A percentile compares a stretch with the other conserved stretches of the same genome.
phyloP scores from a whole-genome alignment of 176 grass and related monocot species.

The Rhynchospora pubera region DNA sequence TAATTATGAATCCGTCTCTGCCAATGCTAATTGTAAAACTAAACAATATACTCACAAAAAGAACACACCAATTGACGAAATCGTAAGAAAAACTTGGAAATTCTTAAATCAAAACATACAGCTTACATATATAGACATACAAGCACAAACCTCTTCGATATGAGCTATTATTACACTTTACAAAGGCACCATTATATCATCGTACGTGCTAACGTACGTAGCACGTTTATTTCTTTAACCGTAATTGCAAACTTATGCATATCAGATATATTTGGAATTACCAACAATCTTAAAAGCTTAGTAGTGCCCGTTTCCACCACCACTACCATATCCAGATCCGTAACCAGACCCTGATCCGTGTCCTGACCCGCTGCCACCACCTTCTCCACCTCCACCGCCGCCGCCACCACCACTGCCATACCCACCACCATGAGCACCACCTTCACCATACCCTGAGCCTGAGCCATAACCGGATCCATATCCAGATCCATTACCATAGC shows the following conservation, averaged over 20 bases:
- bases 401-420: constrained; percentile 23
- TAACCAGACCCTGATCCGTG: constrained; percentile 1
- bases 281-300: neutral
- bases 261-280: neutral
- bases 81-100: neutral
- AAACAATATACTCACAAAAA: neutral
- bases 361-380: neutral
- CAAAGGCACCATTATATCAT: neutral
- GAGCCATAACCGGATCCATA: constrained; percentile 23
- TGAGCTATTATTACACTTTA: neutral
- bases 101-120: neutral
- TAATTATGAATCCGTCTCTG: too few species aligned
- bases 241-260: neutral
- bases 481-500: constrained; percentile 15
- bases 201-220: neutral
- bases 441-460: constrained; percentile 21
- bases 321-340: neutral
- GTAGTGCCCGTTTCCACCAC: neutral
- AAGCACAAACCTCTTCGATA: neutral
- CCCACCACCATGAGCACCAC: constrained; percentile 5
- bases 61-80: neutral
- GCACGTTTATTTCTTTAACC: neutral
- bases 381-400: neutral
- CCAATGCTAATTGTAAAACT: neutral
- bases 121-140: neutral